Evolutionary conservation across 2,329 filamentous ascomycete genomes (phyloP), one percentile per base, ranked within the genome.

Genomic region (Ophiostoma tasmaniense): DNA sequence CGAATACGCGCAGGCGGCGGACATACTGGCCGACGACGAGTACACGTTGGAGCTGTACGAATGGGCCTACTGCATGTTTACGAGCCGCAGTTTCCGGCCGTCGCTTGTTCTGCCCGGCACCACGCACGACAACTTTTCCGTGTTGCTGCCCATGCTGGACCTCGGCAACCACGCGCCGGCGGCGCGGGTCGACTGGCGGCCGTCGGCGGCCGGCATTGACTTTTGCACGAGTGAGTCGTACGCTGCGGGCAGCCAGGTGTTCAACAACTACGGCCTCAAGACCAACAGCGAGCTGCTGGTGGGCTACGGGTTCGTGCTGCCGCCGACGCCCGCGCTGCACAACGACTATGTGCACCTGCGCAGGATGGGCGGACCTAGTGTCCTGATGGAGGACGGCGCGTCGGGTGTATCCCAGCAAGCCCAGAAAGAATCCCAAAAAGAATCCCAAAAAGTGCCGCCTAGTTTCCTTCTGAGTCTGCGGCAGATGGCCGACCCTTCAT

Each of bases 191-290:
- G 77, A 81, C 59, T 92, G 90, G 90, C 80, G 83, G 30, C 79
- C 82, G 1, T 76, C 82, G 28, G 77, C 81, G 13, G 74, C 50
- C 8, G 71, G 22, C 17, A 42, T 87, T 70, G 77, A 75, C 10
- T 79, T 88, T 11, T 74, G 76, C 20, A 80, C 81, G 10, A 75
- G 74, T 22, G 78, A 80, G 68, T 71, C 73, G 1, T 83, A 88
- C 73, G 66, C 72, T 4, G 78, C 85, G 0, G 86, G 87, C 0
- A 76, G 85, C 37, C 85, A 87, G 72, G 77, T 87, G 30, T 88
- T 82, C 74, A 91, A 91, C 79, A 92, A 91, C 76, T 93, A 93
- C 74, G 90, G 90, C 37, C 76, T 80, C 74, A 90, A 91, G 77
- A 90, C 89, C 7, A 93, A 92, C 74, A 89, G 88, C 70, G 89